Percentiles rank a stretch among this genome's conserved stretches.
phyloP scores from a whole-genome alignment of 441 rosid species.

The Mallotus japonicus region DNA sequence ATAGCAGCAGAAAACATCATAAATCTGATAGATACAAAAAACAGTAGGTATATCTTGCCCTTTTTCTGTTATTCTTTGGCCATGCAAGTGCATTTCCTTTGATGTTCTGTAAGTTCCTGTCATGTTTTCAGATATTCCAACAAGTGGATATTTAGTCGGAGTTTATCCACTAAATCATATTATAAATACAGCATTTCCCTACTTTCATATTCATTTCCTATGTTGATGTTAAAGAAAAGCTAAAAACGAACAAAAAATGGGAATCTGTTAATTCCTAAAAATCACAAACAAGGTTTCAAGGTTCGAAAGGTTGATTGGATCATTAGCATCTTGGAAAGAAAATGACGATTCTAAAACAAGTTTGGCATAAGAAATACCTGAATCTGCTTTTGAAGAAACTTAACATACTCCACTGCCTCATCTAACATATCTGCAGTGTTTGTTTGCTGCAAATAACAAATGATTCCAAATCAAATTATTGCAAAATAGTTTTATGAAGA shows the following conservation, averaged over 20 bases:
- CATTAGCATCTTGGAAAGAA: constrained; percentile 10
- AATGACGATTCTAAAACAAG: constrained; percentile 12
- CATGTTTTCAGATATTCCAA: constrained; percentile 20
- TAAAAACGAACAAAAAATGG: not conserved
- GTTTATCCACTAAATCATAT: not conserved
- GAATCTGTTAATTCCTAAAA: not conserved
- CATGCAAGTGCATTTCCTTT: constrained; percentile 61
- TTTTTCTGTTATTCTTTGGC: constrained; percentile 41
- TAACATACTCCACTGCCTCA: constrained; percentile 79
- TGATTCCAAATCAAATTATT: not conserved
- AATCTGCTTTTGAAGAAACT: constrained; percentile 70
- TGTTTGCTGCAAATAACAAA: constrained; percentile 58
- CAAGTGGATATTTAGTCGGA: not conserved
- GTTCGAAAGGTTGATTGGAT: constrained; percentile 1
- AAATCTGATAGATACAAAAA: constrained; percentile 23
- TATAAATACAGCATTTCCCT: not conserved
- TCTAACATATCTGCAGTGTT: constrained; percentile 89
- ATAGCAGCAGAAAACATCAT: constrained; percentile 4
- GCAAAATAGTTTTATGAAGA: not conserved
- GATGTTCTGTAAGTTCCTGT: constrained; percentile 76
- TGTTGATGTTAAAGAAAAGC: not conserved
- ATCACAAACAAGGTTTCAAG: not conserved
- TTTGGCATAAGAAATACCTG: constrained; percentile 45
- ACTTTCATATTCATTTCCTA: not conserved
- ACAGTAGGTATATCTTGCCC: constrained; percentile 12